phyloP scores from a whole-genome alignment of 805 yeast genomes.

The Candida krabiensis region DNA sequence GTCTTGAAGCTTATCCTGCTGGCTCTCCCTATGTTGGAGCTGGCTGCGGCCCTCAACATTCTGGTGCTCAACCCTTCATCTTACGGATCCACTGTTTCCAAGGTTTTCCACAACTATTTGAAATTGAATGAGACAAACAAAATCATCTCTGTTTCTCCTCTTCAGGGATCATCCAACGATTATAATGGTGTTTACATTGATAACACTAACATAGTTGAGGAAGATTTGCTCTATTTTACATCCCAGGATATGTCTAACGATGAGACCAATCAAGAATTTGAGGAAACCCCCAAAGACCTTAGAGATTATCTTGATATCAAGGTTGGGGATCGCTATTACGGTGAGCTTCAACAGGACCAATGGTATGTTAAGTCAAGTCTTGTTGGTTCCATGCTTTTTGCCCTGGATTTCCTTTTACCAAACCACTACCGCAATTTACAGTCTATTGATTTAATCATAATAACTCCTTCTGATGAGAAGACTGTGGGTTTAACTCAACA shows the following conservation, averaged over 20 bases:
- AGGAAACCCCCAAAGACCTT: conserved; percentile 3
- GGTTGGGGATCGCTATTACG: conserved; percentile 23
- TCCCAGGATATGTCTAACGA: conserved; percentile 5
- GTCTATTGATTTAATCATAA: conserved; percentile 43
- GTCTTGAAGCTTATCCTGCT: background rate
- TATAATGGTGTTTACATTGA: conserved; percentile 13
- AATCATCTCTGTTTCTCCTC: conserved; percentile 25
- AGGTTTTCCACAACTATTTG: conserved; percentile 20
- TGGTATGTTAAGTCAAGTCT: conserved; percentile 53
- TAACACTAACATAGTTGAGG: conserved; percentile 11
- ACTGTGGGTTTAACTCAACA: conserved; percentile 39
- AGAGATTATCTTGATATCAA: conserved; percentile 11
- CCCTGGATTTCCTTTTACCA: conserved; percentile 43
- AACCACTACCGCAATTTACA: conserved; percentile 33
- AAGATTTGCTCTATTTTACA: conserved; percentile 8
- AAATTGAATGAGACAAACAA: conserved; percentile 9
- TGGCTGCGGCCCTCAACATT: conserved; percentile 17
- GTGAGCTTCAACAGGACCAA: conserved; percentile 20
- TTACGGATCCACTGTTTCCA: conserved; percentile 23
- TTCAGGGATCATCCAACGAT: conserved; percentile 5
- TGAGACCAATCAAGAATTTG: conserved; percentile 2
- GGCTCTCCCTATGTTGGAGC: background rate
- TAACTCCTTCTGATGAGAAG: conserved; percentile 48
- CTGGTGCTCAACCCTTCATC: conserved; percentile 22
- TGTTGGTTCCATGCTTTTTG: conserved; percentile 43